These are phyloP conservation scores for Apiotrichum sp. DNA, from an alignment of 1,284 basidiomycete genomes.

Conservation along the genomic window DNA sequence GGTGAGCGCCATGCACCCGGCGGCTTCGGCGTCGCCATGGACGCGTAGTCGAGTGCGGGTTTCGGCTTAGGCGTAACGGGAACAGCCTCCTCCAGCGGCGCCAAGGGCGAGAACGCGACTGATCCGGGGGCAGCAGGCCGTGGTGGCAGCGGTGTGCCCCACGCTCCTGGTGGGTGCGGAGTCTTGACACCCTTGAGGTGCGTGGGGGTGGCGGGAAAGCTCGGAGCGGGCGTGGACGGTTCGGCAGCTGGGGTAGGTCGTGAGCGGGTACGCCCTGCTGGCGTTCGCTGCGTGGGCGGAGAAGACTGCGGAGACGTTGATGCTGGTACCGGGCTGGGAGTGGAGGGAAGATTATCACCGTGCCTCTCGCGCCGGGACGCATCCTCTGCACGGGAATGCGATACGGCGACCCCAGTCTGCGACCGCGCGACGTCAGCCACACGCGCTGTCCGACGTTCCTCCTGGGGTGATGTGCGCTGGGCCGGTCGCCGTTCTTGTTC, in stretches of 20 bases:
- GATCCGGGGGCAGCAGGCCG: not conserved
- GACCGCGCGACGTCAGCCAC: too few relatives aligned
- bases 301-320: not conserved
- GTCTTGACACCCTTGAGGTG: not conserved
- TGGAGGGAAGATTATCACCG: too few relatives aligned
- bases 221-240: not conserved
- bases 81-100: not conserved
- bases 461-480: not conserved
- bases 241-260: not conserved
- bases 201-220: not conserved
- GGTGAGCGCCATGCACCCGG: constrained; percentile 23
- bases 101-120: not conserved
- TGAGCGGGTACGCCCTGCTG: not conserved
- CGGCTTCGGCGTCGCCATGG: constrained; percentile 17
- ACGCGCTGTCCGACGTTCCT: not conserved
- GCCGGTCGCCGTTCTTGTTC: not conserved
- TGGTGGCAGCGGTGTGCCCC: not conserved
- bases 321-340: too few relatives aligned
- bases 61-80: not conserved
- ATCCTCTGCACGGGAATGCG: too few relatives aligned
- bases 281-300: not conserved
- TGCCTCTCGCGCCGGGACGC: too few relatives aligned
- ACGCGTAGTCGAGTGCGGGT: not conserved
- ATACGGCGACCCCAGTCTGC: too few relatives aligned
- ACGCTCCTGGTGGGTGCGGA: not conserved